Evolutionary conservation across 768 basidiomycete species (phyloP), one percentile per base, ranked within the genome.

Genomic region (Trametopsis cervina): DNA sequence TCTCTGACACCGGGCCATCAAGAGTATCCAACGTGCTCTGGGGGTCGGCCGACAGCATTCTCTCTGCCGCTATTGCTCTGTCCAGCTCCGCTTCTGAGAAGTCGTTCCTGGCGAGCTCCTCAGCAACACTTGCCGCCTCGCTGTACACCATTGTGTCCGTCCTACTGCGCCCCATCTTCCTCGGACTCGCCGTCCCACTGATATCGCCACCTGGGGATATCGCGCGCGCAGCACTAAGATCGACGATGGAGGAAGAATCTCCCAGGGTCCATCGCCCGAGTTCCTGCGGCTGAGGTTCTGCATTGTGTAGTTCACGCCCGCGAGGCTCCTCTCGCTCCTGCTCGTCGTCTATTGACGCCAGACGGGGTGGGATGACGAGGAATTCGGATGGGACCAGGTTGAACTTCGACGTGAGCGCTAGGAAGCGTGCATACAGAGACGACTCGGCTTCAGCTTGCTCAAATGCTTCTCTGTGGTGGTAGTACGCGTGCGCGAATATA

Each of bases 401-500:
- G 67, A 86, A 94, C 60, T 80, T 80, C 51, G 76, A 73, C 6
- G 86, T 85, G 49, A 95, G 78, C 10, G 83, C 84, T 47, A 93
- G 76, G 71, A 95, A 95, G 57, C 93, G 85, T 27, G 85, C 84
- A 60, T 95, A 94, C 2, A 96, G 72, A 0, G 87, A 87, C 5
- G 86, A 90, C 66, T 96, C 93, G 4, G 82, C 89, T 67, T 94
- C 91, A 24, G 85, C 85, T 61, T 89, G 86, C 56, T 89, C 85
- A 62, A 95, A 95, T 0, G 81, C 80, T 61, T 93, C 92, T 54
- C 89, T 84, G 65, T 95, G 92, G 63, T 92, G 90, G 69, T 85
- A 94, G 71, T 92, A 97, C 1, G 93, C 92, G 65, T 99, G 95
- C 0, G 90, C 89, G 61, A 99, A 97, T 53, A 97, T 93, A 29